These are phyloP conservation scores for Linum tenue DNA, from an alignment of 345 rosid species.

Conservation along the genomic window DNA sequence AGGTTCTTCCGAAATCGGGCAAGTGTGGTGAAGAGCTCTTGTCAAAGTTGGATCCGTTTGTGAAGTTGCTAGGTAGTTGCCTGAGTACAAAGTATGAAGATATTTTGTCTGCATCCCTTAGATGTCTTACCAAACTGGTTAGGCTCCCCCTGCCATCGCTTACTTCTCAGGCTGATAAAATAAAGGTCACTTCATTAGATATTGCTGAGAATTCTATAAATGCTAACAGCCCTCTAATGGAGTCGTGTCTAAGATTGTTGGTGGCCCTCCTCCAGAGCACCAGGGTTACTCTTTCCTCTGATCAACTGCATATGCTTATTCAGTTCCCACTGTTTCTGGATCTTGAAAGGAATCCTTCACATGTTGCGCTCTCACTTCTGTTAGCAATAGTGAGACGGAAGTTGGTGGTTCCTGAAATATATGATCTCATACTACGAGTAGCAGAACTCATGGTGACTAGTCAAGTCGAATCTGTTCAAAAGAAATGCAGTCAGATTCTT, in stretches of 20 bases:
- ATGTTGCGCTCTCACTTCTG: conserved; percentile 59
- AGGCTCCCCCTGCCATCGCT: conserved; percentile 77
- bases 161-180: conserved; percentile 56
- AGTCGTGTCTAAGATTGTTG: conserved; percentile 74
- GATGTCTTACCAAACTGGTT: conserved; percentile 62
- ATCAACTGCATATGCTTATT: conserved; percentile 55
- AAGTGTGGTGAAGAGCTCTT: conserved; percentile 33
- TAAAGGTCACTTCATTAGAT: conserved; percentile 58
- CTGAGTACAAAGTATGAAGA: conserved; percentile 83
- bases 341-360: conserved; percentile 63
- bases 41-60: conserved; percentile 81
- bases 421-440: conserved; percentile 55
- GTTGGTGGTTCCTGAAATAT: conserved; percentile 77
- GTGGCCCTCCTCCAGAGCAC: conserved; percentile 58
- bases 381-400: conserved; percentile 69
- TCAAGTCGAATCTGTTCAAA: conserved; percentile 57
- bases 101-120: conserved; percentile 59
- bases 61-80: conserved; percentile 53
- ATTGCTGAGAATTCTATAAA: conserved; percentile 53
- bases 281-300: conserved; percentile 53
- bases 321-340: conserved; percentile 81
- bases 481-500: conserved; percentile 67
- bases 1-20: conserved; percentile 24
- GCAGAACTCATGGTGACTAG: conserved; percentile 78
- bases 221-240: conserved; percentile 51